phyloP scores from a whole-genome alignment of 2,329 filamentous ascomycete genomes.

The Aspergillus udagawae region DNA sequence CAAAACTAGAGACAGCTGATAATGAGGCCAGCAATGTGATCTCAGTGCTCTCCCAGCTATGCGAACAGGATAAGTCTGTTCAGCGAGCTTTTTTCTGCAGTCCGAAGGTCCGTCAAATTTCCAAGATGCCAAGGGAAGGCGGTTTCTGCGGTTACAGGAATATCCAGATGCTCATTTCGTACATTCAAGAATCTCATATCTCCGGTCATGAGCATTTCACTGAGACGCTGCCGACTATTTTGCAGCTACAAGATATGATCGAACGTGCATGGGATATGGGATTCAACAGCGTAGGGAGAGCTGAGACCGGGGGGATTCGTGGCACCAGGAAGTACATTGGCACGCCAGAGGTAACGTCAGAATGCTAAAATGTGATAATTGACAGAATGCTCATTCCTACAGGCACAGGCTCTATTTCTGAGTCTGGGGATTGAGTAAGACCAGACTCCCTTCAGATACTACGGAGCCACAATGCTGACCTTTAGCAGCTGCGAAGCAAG shows the following conservation, averaged over 20 bases:
- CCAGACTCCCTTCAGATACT: neutral
- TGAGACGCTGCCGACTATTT: slow-evolving; percentile 65
- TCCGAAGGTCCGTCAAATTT: slow-evolving; percentile 69
- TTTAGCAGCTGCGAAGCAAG: slow-evolving; percentile 55
- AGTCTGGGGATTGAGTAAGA: slow-evolving; percentile 63
- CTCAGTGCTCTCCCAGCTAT: slow-evolving; percentile 58
- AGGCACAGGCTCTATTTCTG: slow-evolving; percentile 76
- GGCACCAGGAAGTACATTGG: slow-evolving; percentile 95
- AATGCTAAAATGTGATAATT: neutral
- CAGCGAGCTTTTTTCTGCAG: slow-evolving; percentile 76
- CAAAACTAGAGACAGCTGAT: slow-evolving; percentile 41
- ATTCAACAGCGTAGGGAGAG: slow-evolving; percentile 68
- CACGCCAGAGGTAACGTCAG: slow-evolving; percentile 68
- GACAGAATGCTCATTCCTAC: slow-evolving; percentile 7
- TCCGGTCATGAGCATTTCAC: slow-evolving; percentile 59
- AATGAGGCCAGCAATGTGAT: slow-evolving; percentile 55
- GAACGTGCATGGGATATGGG: slow-evolving; percentile 84
- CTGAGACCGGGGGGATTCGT: slow-evolving; percentile 80
- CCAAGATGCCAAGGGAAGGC: slow-evolving; percentile 76
- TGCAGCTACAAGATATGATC: slow-evolving; percentile 80
- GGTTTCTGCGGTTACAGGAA: slow-evolving; percentile 95
- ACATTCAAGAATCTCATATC: slow-evolving; percentile 59
- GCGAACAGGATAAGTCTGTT: slow-evolving; percentile 61
- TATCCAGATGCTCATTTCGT: slow-evolving; percentile 85
- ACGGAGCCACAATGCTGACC: slow-evolving; percentile 7